phyloP scores from a whole-genome alignment of 139 green algal species.

The Tetraselmis chui region DNA sequence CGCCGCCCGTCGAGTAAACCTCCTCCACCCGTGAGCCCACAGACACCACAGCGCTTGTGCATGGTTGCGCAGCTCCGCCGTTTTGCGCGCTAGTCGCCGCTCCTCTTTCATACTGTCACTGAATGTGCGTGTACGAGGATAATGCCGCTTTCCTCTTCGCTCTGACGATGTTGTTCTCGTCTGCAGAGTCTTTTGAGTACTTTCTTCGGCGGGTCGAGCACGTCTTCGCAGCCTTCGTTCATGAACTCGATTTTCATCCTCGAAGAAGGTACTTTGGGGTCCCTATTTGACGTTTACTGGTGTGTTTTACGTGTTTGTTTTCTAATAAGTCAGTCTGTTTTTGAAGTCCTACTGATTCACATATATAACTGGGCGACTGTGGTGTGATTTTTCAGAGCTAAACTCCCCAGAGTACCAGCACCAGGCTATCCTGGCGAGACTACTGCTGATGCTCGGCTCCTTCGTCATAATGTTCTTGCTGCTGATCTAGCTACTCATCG shows the following conservation, averaged over 20 bases:
- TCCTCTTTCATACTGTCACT: too few relatives aligned
- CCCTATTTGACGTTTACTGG: slow-evolving; percentile 13
- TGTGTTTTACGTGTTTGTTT: neutral
- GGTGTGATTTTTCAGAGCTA: slow-evolving; percentile 3
- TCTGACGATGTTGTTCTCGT: too few relatives aligned
- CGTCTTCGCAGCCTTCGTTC: neutral
- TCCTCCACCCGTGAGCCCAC: neutral
- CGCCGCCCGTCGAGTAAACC: neutral
- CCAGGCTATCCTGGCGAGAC: slow-evolving; percentile 23
- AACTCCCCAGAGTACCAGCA: slow-evolving; percentile 24
- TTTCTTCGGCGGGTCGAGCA: neutral
- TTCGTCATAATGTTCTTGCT: slow-evolving; percentile 36
- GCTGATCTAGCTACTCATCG: too few relatives aligned
- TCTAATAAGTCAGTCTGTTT: too few relatives aligned
- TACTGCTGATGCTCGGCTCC: slow-evolving; percentile 30
- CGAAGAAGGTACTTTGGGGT: slow-evolving; percentile 20
- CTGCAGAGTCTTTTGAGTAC: neutral
- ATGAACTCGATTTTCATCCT: slow-evolving; percentile 8
- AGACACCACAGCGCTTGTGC: too few relatives aligned
- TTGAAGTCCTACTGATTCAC: slow-evolving; percentile 11
- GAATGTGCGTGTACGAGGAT: too few relatives aligned
- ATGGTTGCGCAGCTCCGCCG: too few relatives aligned
- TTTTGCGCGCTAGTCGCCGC: too few relatives aligned
- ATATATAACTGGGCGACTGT: slow-evolving; percentile 25
- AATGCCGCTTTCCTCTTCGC: too few relatives aligned